Evolutionary conservation across 352 stramenopile species (phyloP).

Genomic region (Pythium phragmitis): DNA sequence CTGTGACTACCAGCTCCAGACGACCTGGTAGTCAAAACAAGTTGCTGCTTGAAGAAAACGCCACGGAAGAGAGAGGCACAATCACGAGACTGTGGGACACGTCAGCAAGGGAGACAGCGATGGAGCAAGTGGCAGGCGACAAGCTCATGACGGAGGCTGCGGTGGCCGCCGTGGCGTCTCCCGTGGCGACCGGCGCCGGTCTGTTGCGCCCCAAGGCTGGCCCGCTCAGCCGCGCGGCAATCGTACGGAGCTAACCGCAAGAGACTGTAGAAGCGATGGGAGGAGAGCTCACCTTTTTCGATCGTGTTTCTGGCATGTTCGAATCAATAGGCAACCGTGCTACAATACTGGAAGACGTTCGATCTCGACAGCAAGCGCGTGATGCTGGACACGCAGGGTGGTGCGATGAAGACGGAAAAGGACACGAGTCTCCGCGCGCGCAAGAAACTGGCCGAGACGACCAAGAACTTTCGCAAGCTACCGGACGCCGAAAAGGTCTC

Average conservation of each 20-base stretch:
- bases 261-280: background rate
- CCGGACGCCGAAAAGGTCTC: conserved; percentile 71
- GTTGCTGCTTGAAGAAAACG: conserved; percentile 7
- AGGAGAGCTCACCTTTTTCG: background rate
- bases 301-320: background rate
- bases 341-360: conserved; percentile 87
- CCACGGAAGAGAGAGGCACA: conserved; percentile 1
- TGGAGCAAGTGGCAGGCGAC: conserved; percentile 33
- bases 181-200: background rate
- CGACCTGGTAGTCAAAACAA: conserved; percentile 23
- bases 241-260: conserved; percentile 18
- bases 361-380: conserved; percentile 87
- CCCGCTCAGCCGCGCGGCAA: conserved; percentile 31
- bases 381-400: conserved; percentile 70
- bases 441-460: conserved; percentile 85
- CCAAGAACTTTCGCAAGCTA: conserved; percentile 80
- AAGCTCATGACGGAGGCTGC: conserved; percentile 34
- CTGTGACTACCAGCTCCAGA: conserved; percentile 12
- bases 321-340: conserved; percentile 41
- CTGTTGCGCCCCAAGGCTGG: conserved; percentile 11
- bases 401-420: conserved; percentile 84
- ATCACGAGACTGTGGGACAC: conserved; percentile 8
- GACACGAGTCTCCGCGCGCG: conserved; percentile 72
- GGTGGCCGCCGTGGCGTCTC: conserved; percentile 7
- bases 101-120: conserved; percentile 5